Base-by-base conservation (phyloP, 768 basidiomycete species). In the Clathrus columnatus region DNA sequence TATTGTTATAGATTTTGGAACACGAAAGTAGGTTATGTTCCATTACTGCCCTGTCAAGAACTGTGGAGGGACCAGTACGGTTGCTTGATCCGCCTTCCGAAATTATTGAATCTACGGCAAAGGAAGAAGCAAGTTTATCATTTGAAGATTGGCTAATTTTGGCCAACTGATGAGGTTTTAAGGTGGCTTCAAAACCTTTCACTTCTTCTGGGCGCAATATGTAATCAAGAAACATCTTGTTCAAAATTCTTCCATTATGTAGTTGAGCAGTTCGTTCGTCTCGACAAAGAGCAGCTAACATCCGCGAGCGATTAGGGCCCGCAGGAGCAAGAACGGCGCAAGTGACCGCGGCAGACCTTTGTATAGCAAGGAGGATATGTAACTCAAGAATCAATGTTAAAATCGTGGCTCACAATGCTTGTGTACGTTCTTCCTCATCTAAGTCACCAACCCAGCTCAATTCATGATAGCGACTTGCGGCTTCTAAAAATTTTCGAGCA, bases 201-300 rank as follows among this genome's bases (percentile, higher is more conserved):
- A 98, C 80, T 71, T 99, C 95, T 45, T 80, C 75, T 1, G 92
- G 78, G 44, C 93, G 87, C 49, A 99, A 80, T 66, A 99, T 97
- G 61, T 92, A 93, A 66, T 98, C 96, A 59, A 98, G 84, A 71
- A 96, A 93, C 95, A 98, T 98, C 68, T 97, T 97, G 32, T 87
- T 84, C 23, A 99, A 82, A 67, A 99, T 93, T 64, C 89, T 87
- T 73, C 84, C 86, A 11, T 87, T 84, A 6, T 85, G 79, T 2
- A 95, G 81, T 21, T 88, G 82, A 24, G 76, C 64, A 0, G 91
- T 84, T 36, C 96, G 84, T 65, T 98, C 96, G 66, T 99, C 96
- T 48, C 96, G 81, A 66, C 91, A 94, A 48, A 99, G 77, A 24
- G 95, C 85, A 7, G 93, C 91, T 54, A 99, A 79, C 14, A 96